These are phyloP conservation scores for Solanum microdontum DNA, from an alignment of 257 asterid species.

Conservation along the genomic window DNA sequence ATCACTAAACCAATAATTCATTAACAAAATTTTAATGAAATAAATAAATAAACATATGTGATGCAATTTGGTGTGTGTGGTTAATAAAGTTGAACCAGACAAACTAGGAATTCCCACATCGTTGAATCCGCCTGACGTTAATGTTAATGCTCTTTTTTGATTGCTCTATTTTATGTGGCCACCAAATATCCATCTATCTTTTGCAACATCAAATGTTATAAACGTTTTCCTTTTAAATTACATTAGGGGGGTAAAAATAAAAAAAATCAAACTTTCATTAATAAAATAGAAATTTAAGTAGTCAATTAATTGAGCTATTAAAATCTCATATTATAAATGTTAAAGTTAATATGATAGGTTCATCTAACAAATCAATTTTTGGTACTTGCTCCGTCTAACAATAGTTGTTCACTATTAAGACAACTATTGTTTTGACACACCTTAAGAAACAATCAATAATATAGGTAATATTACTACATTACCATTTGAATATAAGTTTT, in stretches of 20 bases:
- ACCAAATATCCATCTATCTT: not conserved
- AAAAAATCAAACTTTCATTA: too few relatives aligned
- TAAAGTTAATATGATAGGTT: not conserved
- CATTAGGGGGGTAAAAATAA: not conserved
- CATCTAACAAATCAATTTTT: not conserved
- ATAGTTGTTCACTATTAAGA: not conserved
- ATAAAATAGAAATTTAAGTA: too few relatives aligned
- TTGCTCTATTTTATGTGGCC: not conserved
- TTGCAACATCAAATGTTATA: not conserved
- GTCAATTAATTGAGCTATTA: too few relatives aligned
- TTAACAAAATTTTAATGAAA: too few relatives aligned
- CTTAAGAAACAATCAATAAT: not conserved
- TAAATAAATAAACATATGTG: not conserved
- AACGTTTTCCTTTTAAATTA: not conserved
- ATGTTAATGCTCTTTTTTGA: not conserved
- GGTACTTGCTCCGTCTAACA: too few relatives aligned
- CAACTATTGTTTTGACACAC: not conserved
- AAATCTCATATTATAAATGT: not conserved
- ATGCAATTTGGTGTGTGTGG: not conserved
- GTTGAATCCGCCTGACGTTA: slow-evolving; percentile 16
- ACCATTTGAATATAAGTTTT: too few relatives aligned
- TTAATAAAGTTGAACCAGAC: slow-evolving; percentile 1
- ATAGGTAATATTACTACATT: too few relatives aligned
- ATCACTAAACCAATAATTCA: too few relatives aligned
- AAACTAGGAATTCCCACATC: not conserved